phyloP scores from a whole-genome alignment of 106 monocot species.

The Dioscorea alata region DNA sequence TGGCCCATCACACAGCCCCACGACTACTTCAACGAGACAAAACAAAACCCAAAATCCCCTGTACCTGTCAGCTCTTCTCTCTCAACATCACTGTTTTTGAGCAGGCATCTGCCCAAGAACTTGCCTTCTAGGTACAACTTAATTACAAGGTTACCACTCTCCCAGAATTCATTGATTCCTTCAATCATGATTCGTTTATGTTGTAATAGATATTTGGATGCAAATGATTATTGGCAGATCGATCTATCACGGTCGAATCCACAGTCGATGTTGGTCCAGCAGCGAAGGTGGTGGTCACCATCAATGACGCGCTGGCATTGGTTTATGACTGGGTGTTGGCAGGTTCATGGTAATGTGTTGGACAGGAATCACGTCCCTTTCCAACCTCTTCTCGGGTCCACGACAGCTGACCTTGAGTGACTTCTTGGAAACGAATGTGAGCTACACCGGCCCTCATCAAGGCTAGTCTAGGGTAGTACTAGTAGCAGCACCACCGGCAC shows the following conservation, averaged over 20 bases:
- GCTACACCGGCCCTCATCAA: slow-evolving; percentile 83
- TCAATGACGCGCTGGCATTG: slow-evolving; percentile 66
- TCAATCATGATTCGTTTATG: too few relatives aligned
- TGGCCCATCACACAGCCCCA: too few relatives aligned
- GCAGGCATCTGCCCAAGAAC: slow-evolving; percentile 79
- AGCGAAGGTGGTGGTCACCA: slow-evolving; percentile 70
- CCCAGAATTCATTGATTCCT: too few relatives aligned
- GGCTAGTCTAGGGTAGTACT: too few relatives aligned
- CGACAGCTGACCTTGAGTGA: slow-evolving; percentile 45
- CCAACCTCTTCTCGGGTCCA: slow-evolving; percentile 36
- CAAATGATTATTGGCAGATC: slow-evolving; percentile 29
- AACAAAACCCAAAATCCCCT: slow-evolving; percentile 34
- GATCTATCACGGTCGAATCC: slow-evolving; percentile 77
- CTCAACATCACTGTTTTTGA: slow-evolving; percentile 49
- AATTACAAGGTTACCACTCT: slow-evolving; percentile 59
- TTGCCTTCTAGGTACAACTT: slow-evolving; percentile 70
- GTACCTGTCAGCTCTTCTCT: slow-evolving; percentile 41
- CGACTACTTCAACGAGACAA: too few relatives aligned
- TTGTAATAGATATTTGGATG: too few relatives aligned
- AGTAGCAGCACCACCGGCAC: too few relatives aligned
- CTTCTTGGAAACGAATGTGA: slow-evolving; percentile 68
- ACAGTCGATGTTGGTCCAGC: slow-evolving; percentile 48
- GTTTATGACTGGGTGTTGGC: slow-evolving; percentile 40
- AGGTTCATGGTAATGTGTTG: slow-evolving; percentile 50
- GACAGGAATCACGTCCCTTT: slow-evolving; percentile 70